Conservation (phyloP, 73 alveolate genomes). For the Paramecium octaurelia region DNA sequence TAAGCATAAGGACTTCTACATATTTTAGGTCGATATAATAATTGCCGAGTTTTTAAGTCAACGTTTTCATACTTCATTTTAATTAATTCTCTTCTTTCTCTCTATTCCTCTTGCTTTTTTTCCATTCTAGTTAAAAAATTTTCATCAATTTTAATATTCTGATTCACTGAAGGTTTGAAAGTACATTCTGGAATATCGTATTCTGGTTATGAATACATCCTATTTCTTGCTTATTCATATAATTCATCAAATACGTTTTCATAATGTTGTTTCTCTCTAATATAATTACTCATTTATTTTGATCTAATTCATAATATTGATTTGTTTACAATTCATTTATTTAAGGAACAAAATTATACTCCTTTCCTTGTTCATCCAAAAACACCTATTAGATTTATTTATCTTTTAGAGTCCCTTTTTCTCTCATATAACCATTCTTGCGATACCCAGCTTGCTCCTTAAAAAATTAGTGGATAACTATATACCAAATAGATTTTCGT, state of each 20-base stretch:
- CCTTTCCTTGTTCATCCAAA: background rate
- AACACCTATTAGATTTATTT: background rate
- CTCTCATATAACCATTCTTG: slow-evolving; percentile 9
- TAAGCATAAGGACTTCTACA: background rate
- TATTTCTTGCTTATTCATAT: slow-evolving; percentile 22
- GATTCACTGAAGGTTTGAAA: background rate
- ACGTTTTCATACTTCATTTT: background rate
- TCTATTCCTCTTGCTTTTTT: background rate
- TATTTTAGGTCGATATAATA: background rate
- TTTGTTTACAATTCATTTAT: background rate
- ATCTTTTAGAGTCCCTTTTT: background rate
- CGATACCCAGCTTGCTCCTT: background rate
- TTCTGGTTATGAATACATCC: background rate
- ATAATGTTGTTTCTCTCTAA: slow-evolving; percentile 20
- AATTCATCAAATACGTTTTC: slow-evolving; percentile 27
- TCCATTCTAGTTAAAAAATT: slow-evolving; percentile 23
- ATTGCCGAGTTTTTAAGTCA: background rate
- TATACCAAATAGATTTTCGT: background rate
- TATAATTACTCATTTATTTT: background rate
- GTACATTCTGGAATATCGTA: background rate
- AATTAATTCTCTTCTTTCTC: background rate
- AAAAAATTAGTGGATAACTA: background rate
- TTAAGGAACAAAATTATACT: background rate
- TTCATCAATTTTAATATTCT: background rate
- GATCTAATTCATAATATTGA: background rate